Base-by-base conservation (phyloP, 495 filamentous ascomycete species). In the Penicillium roqueforti region DNA sequence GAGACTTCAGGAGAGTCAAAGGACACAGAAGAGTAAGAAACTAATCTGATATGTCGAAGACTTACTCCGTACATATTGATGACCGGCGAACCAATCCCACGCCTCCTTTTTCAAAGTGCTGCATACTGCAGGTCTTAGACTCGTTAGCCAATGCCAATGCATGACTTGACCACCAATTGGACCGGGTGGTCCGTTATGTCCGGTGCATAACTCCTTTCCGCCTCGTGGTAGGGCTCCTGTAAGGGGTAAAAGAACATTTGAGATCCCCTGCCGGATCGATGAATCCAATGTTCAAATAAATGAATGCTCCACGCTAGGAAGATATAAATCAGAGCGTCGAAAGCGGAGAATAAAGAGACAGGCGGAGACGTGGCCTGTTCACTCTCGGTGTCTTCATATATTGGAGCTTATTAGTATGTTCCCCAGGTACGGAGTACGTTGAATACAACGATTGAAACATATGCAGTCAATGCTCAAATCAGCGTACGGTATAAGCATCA, bases 151-250 rank as follows among this genome's bases (percentile, higher is more conserved):
- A 23, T 28, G 23, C 25, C n/a, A 32, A 32, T 32, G 16, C 53
- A 29, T 13, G n/a, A 39, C 39, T 22, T 28, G 9, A n/a, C 29
- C 36, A 52, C 47, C n/a, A 46, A 40, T 26, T 26, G 14, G 10
- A 38, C 42, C 25, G 13, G 32, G 32, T 34, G 7, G 42, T 48
- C 28, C 28, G 1, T 34, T 47, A n/a, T 47, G 25, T 6, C 19
- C 19, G 44, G 11, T 13, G 26, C 22, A 19, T 26, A 19, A 44
- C 36, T 34, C 31, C n/a, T 46, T 47, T 57, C 54, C 46, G 37
- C 50, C 58, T 67, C 63, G 58, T 67, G 63, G 63, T 55, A 37
- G 34, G 51, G 37, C 53, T 34, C 9, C 60, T 59, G 53, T 41
- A 63, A 60, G 58, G 61, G 56, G 51, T 52, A 18, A 36, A 23